phyloP scores from a whole-genome alignment of 2,329 filamentous ascomycete species.

The Colletotrichum nymphaeae region DNA sequence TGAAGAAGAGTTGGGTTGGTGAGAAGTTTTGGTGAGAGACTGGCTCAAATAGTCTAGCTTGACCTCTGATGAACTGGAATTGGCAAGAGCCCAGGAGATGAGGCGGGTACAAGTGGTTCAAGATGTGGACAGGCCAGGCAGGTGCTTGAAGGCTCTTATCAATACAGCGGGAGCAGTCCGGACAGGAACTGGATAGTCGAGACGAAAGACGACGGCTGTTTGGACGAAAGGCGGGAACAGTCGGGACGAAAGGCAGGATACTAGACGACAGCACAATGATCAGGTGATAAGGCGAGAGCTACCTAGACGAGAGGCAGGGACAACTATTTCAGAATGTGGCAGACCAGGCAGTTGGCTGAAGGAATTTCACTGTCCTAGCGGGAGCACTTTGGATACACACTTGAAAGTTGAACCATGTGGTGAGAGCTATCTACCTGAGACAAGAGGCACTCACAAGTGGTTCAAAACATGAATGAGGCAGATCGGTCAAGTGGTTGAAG shows the following conservation, averaged over 20 bases:
- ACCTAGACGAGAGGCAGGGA: background rate
- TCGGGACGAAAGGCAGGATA: background rate
- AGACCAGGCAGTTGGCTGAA: background rate
- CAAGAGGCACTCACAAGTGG: no score
- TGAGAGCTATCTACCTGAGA: no score
- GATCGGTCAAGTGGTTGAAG: no score
- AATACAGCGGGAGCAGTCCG: background rate
- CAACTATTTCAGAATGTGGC: background rate
- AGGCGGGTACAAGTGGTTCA: background rate
- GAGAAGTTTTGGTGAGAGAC: background rate
- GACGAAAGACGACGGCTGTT: background rate
- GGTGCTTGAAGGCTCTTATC: background rate
- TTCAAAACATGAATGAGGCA: no score
- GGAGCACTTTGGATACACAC: background rate
- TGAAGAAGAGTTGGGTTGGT: background rate
- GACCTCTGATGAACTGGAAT: background rate
- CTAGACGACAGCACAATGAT: background rate
- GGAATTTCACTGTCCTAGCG: background rate
- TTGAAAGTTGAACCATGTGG: background rate
- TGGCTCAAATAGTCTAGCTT: background rate
- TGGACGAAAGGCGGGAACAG: background rate
- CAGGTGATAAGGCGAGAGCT: background rate
- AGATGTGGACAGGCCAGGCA: background rate
- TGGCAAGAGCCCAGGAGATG: background rate
- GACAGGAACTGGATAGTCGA: background rate